Percentiles rank a stretch among this genome's conserved stretches.
Evolutionary conservation across 2,329 filamentous ascomycete species (phyloP).

Genomic region (Trichoderma asperellum): DNA sequence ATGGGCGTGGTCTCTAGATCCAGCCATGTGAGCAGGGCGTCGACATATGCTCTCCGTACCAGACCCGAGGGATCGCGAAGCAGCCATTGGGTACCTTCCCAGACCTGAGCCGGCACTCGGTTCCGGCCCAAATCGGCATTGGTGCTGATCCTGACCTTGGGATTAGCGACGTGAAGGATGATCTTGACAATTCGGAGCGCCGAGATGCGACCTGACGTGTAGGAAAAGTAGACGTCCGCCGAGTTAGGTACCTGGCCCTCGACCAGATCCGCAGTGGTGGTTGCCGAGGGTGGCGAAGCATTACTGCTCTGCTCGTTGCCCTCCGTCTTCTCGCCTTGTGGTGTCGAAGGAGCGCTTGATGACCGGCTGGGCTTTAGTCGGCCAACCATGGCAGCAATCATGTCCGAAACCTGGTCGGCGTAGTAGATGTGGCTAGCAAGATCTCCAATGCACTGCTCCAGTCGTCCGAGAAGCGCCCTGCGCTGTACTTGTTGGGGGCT

Average conservation of each 20-base stretch:
- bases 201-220: constrained; percentile 59
- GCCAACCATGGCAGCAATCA: constrained; percentile 79
- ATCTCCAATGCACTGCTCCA: constrained; percentile 86
- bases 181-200: constrained; percentile 81
- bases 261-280: constrained; percentile 45
- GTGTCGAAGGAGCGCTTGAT: constrained; percentile 49
- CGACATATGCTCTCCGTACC: constrained; percentile 83
- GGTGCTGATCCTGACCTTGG: constrained; percentile 60
- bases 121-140: constrained; percentile 70
- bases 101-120: constrained; percentile 77
- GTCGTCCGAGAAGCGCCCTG: constrained; percentile 66
- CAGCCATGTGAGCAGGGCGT: constrained; percentile 83
- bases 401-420: constrained; percentile 92
- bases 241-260: constrained; percentile 50
- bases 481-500: constrained; percentile 50
- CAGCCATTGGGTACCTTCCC: constrained; percentile 97
- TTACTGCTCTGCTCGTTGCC: constrained; percentile 40
- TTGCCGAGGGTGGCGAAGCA: constrained; percentile 40
- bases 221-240: constrained; percentile 56
- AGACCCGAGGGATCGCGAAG: constrained; percentile 76
- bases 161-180: constrained; percentile 81
- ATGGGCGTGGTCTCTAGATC: constrained; percentile 72
- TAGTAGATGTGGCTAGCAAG: constrained; percentile 96
- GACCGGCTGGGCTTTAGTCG: constrained; percentile 70
- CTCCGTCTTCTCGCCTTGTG: constrained; percentile 52